phyloP scores from a whole-genome alignment of 2,329 filamentous ascomycete genomes.

The Rhynchosporium secalis region DNA sequence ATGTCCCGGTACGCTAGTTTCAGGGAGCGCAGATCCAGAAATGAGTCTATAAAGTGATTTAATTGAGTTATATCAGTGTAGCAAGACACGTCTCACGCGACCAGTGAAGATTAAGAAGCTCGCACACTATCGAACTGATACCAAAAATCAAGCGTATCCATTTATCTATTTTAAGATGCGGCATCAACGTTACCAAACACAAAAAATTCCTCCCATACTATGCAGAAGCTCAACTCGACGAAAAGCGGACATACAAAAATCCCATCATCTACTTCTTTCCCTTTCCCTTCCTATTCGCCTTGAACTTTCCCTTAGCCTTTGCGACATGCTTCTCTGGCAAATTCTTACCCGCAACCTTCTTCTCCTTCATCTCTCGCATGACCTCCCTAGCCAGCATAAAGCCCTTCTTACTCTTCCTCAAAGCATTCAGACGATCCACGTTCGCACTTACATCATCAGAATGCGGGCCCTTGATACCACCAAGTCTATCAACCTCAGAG shows the following conservation, averaged over 20 bases:
- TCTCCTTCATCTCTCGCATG: neutral
- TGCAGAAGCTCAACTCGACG: no score
- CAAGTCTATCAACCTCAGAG: constrained; percentile 1
- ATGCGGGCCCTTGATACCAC: neutral
- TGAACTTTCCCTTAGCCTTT: neutral
- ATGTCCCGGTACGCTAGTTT: no score
- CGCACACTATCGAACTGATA: no score
- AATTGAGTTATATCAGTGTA: no score
- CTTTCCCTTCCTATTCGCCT: neutral
- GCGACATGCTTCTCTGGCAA: neutral
- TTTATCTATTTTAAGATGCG: no score
- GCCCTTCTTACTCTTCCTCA: neutral
- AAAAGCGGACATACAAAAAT: neutral
- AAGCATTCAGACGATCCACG: neutral
- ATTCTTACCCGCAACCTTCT: neutral
- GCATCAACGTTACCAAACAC: no score
- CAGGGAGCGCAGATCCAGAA: no score
- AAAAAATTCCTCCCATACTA: neutral
- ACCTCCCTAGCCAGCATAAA: neutral
- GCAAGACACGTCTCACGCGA: no score
- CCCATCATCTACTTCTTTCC: neutral
- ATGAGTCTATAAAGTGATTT: no score
- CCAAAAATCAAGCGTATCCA: no score
- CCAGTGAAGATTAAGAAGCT: no score
- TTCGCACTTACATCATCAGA: neutral